Evolutionary conservation across 1,284 basidiomycete species (phyloP).

Genomic region (Chalciporus sp.): DNA sequence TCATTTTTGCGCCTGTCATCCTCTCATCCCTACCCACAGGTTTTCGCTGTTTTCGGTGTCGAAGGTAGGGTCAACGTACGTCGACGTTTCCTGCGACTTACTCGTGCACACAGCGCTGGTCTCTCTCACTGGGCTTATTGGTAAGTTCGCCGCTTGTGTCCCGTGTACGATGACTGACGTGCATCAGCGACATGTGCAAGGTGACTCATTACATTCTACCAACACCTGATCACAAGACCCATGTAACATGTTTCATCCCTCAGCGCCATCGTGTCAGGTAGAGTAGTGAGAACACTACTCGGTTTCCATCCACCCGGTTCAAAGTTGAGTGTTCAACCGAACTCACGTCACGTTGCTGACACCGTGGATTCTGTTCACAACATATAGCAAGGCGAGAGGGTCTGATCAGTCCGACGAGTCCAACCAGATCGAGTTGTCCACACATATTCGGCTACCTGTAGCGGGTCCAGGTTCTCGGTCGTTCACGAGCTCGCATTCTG

Average conservation of each 20-base stretch:
- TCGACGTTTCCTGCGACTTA: neutral
- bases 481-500: too few species aligned
- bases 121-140: neutral
- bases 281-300: constrained; percentile 20
- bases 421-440: neutral
- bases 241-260: neutral
- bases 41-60: constrained; percentile 9
- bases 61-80: neutral
- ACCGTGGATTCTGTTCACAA: too few species aligned
- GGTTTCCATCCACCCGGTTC: neutral
- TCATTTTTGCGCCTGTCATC: too few species aligned
- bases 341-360: constrained; percentile 4
- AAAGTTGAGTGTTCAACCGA: constrained; percentile 4
- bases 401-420: neutral
- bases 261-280: constrained; percentile 18
- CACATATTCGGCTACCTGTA: constrained; percentile 1
- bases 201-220: neutral
- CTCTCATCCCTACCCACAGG: constrained; percentile 8
- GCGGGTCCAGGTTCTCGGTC: too few species aligned
- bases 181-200: constrained; percentile 13
- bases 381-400: neutral
- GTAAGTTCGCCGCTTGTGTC: constrained; percentile 2
- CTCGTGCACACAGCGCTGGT: constrained; percentile 4
- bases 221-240: neutral
- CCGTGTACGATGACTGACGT: neutral